Percentiles rank a stretch among this genome's conserved stretches.
Conservation (phyloP, 129 eudicot species). For the Artemisia annua region DNA sequence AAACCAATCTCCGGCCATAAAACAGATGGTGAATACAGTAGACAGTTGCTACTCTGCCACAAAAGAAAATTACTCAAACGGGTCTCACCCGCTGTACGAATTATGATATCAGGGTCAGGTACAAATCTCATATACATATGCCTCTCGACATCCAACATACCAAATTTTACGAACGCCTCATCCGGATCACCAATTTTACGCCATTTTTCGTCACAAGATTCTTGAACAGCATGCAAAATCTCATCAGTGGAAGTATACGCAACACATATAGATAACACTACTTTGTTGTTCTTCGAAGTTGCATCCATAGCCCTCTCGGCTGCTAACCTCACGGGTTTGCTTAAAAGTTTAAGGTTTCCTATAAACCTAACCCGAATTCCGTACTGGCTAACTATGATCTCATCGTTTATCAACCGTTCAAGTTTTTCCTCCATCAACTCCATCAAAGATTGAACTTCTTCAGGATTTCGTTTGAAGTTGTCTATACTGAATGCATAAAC, state of each 20-base stretch:
- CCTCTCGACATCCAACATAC: constrained; percentile 39
- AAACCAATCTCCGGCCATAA: constrained; percentile 12
- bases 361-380: constrained; percentile 56
- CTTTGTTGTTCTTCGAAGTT: constrained; percentile 47
- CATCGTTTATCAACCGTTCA: constrained; percentile 51
- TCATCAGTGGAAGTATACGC: constrained; percentile 68
- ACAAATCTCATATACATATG: constrained; percentile 48
- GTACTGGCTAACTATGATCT: constrained; percentile 47
- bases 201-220: constrained; percentile 31
- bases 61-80: constrained; percentile 66
- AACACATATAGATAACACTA: constrained; percentile 43
- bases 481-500: constrained; percentile 77
- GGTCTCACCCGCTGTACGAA: constrained; percentile 61
- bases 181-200: constrained; percentile 25
- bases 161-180: constrained; percentile 19
- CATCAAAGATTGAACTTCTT: constrained; percentile 65
- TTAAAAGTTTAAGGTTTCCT: constrained; percentile 52
- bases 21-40: constrained; percentile 43
- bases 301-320: constrained; percentile 56
- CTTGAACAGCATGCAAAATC: constrained; percentile 52
- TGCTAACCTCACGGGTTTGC: constrained; percentile 41
- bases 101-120: constrained; percentile 22
- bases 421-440: constrained; percentile 54
- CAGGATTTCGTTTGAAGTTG: constrained; percentile 62
- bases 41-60: constrained; percentile 52